Base-by-base conservation (phyloP, 2,329 filamentous ascomycete species). In the Blastomyces percursus region DNA sequence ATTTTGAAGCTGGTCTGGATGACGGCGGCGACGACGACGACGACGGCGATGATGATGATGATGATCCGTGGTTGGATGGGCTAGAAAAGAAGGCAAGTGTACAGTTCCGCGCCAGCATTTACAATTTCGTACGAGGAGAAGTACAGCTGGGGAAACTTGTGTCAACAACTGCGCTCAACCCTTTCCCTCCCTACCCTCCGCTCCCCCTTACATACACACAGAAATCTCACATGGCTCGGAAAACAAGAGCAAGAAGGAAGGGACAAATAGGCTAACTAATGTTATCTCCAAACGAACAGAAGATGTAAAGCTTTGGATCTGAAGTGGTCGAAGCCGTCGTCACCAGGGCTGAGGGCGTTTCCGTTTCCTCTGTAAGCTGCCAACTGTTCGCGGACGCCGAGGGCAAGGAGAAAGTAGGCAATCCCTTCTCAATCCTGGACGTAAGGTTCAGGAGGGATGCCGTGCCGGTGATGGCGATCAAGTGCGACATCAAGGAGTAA, bases 281-380 rank as follows among this genome's bases (percentile, higher is more conserved):
- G 3, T 16, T 16, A 32, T 27, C 16, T 12, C 21, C 5, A 3
- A 35, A 35, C 35, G 51, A 16, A 30, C 55, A 64, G 64, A 32
- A 4, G 30, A 55, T 14, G 35, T 42, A 32, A 60, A 48, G 50
- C 63, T 54, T 54, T 16, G 16, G 32, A 16, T 44, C 27, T 46
- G 27, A 48, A 57, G 61, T 64, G 40, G 2, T 62, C 21, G 59
- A 66, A 27, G 64, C 64, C 16, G 48, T 60, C 52, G 58, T 66
- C 24, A 52, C 64, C 5, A 59, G 32, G 9, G 61, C 51, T 8
- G n/a, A 44, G 4, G 56, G 42, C 9, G 60, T 61, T 7, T 9
- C 54, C 19, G 21, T 59, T 30, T 42, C 7, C 1, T 21, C 42
- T n/a, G 63, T 64, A 5, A 30, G 35, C 30, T 64, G 63, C 56